Conservation (phyloP, 768 basidiomycete genomes). For the Suillus bovinus region DNA sequence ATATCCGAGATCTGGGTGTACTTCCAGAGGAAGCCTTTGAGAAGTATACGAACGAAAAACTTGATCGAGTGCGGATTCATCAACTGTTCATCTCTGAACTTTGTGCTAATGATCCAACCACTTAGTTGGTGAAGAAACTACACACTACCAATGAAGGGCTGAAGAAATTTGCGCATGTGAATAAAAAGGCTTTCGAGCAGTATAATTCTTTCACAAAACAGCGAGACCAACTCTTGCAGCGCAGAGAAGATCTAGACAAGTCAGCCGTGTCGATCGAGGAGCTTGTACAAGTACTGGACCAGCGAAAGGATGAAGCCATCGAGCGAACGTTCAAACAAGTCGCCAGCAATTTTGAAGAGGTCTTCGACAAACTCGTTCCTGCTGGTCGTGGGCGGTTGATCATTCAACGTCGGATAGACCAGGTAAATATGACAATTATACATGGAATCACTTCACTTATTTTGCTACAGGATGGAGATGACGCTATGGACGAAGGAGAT, state of each 20-base stretch:
- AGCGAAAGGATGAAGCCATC: constrained; percentile 97
- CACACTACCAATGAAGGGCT: constrained; percentile 89
- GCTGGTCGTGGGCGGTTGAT: constrained; percentile 89
- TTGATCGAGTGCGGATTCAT: constrained; percentile 71
- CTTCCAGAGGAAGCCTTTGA: constrained; percentile 97
- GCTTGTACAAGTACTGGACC: constrained; percentile 90
- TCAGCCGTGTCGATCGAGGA: constrained; percentile 90
- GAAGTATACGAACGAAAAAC: constrained; percentile 86
- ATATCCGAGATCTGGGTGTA: constrained; percentile 94
- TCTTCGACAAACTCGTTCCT: constrained; percentile 95
- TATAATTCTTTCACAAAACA: constrained; percentile 98
- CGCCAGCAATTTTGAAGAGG: constrained; percentile 94
- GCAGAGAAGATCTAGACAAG: constrained; percentile 89
- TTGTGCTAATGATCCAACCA: neutral
- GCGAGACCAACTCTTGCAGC: constrained; percentile 83
- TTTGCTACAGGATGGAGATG: constrained; percentile 57
- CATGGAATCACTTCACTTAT: constrained; percentile 7
- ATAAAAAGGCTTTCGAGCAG: constrained; percentile 99
- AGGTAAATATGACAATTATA: constrained; percentile 40
- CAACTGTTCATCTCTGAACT: neutral
- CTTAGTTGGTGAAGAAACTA: constrained; percentile 89
- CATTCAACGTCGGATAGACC: constrained; percentile 89
- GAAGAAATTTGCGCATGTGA: constrained; percentile 97
- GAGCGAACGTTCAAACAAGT: constrained; percentile 99
- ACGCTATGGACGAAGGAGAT: constrained; percentile 69